phyloP scores from a whole-genome alignment of 2,329 filamentous ascomycete species.

The Diaporthe ampelina region DNA sequence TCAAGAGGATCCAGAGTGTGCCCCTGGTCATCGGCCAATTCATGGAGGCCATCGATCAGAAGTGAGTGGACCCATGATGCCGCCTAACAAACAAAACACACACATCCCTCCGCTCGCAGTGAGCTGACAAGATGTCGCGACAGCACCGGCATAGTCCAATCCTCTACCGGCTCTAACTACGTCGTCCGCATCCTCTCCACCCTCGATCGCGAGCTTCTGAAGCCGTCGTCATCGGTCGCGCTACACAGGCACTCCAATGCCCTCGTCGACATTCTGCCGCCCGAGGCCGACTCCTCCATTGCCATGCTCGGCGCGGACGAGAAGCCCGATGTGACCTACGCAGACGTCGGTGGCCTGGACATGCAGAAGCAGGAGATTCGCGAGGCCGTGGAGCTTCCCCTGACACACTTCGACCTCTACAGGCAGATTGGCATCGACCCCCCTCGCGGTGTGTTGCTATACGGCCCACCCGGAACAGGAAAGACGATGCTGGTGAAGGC shows the following conservation, averaged over 20 bases:
- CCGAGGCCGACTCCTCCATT: conserved; percentile 98
- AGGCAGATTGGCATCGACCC: conserved; percentile 99
- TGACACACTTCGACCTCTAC: conserved; percentile 98
- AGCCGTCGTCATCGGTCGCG: conserved; percentile 97
- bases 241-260: conserved; percentile 99
- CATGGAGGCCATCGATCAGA: conserved; percentile 99
- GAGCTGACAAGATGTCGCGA: conserved; percentile 14
- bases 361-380: conserved; percentile 99
- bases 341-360: conserved; percentile 95
- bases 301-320: conserved; percentile 97
- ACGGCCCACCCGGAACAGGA: conserved; percentile 94
- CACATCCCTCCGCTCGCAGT: neutral
- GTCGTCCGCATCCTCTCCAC: conserved; percentile 98
- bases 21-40: conserved; percentile 98
- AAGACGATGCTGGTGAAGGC: conserved; percentile 99
- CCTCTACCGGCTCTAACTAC: conserved; percentile 98
- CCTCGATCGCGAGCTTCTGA: conserved; percentile 96
- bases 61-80: conserved; percentile 69
- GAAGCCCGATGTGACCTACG: conserved; percentile 98
- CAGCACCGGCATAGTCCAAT: conserved; percentile 98
- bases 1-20: conserved; percentile 99
- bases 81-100: conserved; percentile 10
- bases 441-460: conserved; percentile 94
- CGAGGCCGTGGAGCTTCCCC: conserved; percentile 94
- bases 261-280: conserved; percentile 97